phyloP scores from a whole-genome alignment of 305 asterid genomes.

The Stenogyne calaminthoides region DNA sequence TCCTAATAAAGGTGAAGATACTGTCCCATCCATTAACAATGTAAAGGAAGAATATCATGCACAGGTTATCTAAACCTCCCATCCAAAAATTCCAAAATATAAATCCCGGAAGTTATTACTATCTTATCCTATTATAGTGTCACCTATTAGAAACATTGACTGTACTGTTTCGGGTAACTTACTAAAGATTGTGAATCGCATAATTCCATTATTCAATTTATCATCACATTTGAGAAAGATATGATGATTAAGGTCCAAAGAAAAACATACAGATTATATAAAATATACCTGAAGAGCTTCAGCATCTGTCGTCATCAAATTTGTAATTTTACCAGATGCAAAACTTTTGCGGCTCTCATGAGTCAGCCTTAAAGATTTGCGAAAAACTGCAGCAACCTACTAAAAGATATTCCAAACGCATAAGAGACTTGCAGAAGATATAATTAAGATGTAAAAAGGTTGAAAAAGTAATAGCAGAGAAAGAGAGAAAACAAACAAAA shows the following conservation, averaged over 20 bases:
- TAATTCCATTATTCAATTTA: slow-evolving; percentile 12
- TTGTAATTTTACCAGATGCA: slow-evolving; percentile 89
- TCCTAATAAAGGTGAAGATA: not conserved
- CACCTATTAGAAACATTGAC: not conserved
- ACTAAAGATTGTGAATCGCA: not conserved
- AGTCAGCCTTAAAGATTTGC: slow-evolving; percentile 85
- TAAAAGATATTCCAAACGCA: slow-evolving; percentile 33
- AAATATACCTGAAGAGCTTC: slow-evolving; percentile 89
- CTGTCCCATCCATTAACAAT: not conserved
- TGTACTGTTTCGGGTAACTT: not conserved
- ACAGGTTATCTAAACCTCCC: not conserved
- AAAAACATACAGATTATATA: slow-evolving; percentile 7
- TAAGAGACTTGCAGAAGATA: slow-evolving; percentile 5
- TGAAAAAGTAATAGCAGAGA: slow-evolving; percentile 6
- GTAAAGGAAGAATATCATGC: not conserved
- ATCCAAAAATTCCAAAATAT: not conserved
- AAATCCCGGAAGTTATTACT: not conserved
- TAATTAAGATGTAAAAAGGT: not conserved
- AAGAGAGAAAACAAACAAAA: not conserved
- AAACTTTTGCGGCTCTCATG: slow-evolving; percentile 91
- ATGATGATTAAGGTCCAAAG: slow-evolving; percentile 8
- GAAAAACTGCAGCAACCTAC: slow-evolving; percentile 96
- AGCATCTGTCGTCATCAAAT: slow-evolving; percentile 95
- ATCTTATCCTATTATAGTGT: not conserved
- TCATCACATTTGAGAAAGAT: slow-evolving; percentile 10